Evolutionary conservation across 148 eudicot species (phyloP), one percentile per base, ranked within the genome.

Genomic region (Diospyros lotus): DNA sequence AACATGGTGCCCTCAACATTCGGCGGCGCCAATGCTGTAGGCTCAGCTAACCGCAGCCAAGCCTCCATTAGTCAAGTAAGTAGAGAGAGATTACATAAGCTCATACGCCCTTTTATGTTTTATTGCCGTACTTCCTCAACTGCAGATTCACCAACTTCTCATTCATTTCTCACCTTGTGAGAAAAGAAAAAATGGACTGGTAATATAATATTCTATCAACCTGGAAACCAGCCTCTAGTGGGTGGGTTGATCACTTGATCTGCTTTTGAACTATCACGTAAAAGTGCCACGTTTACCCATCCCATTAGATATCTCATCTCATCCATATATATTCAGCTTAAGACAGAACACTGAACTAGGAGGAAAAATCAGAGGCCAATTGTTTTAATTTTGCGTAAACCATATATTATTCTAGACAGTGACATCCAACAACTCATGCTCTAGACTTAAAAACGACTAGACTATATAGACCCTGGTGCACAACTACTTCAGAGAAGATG

Each of bases 51-150:
- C 53, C 60, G 67, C 5, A 83, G 84, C 77, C 87, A 82, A 68
- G 77, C 76, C 72, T 81, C 86, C 18, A 4, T 81, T 52, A 73
- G 65, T 38, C 84, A 71, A 45, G 92, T 87, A 82, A 83, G 83
- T 78, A 6, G 9, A 52, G 9, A 64, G 11, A 43, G 41, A 14
- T 13, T 42, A 42, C 18, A 45, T 13, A 18, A 2, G 9, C 46
- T 38, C 4, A 6, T 14, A 17, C 28, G 0, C 28, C 28, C 28
- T 4, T 11, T 44, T 58, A 15, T 17, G 45, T 44, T 18, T 14
- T 13, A 4, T 45, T 42, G 4, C 8, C 12, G 8, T n/a, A 40
- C 15, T 15, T 11, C 17, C 41, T 17, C 3, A 68, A 68, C 64
- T 60, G 64, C 41, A 60, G 7, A 60, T 18, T 60, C 39, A 18